Conservation (phyloP, 768 basidiomycete species). For the Naganishia randhawae region DNA sequence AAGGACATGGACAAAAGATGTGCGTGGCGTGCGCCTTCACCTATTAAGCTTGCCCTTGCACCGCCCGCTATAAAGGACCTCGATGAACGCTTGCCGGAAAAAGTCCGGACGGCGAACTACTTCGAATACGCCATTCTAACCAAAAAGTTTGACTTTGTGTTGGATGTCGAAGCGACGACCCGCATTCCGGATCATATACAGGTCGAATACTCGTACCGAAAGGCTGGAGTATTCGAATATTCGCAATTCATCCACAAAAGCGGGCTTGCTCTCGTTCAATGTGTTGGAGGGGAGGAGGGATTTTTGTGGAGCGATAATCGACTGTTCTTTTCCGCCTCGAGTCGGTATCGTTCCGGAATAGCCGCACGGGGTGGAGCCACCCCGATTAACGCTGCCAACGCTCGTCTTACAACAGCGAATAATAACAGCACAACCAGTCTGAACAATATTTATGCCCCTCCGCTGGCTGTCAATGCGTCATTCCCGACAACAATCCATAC, state of each 20-base stretch:
- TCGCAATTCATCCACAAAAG: constrained; percentile 89
- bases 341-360: constrained; percentile 41
- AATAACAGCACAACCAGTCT: constrained; percentile 15
- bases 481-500: constrained; percentile 51
- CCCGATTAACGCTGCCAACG: constrained; percentile 44
- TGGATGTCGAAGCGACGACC: constrained; percentile 65
- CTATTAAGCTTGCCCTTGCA: constrained; percentile 68
- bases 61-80: constrained; percentile 68
- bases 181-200: constrained; percentile 77
- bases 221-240: constrained; percentile 63
- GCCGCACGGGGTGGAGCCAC: constrained; percentile 52
- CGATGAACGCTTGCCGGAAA: constrained; percentile 65
- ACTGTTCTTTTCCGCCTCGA: constrained; percentile 52
- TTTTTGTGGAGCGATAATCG: constrained; percentile 88
- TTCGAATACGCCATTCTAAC: constrained; percentile 74
- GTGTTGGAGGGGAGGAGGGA: constrained; percentile 70
- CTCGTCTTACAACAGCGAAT: constrained; percentile 49
- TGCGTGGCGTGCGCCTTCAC: constrained; percentile 86
- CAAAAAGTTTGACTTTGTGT: constrained; percentile 71
- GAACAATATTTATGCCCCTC: not conserved
- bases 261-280: constrained; percentile 85
- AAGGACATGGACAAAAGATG: constrained; percentile 77
- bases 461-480: constrained; percentile 32
- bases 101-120: constrained; percentile 59
- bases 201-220: constrained; percentile 84